Evolutionary conservation across 2,329 filamentous ascomycete species (phyloP).

Genomic region (Diaporthe ilicicola): DNA sequence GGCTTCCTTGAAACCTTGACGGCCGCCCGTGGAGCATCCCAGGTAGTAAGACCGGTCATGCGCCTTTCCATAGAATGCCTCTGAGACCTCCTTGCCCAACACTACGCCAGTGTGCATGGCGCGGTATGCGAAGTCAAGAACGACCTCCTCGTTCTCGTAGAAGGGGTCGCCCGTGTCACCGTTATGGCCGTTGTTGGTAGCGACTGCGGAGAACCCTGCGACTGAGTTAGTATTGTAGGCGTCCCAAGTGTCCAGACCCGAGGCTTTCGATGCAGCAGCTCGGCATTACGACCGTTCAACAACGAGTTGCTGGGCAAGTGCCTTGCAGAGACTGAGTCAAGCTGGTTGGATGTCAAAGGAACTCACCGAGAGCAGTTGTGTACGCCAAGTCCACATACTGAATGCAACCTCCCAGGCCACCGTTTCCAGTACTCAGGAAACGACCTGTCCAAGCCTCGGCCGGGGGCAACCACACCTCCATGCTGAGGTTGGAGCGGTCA

Average conservation of each 20-base stretch:
- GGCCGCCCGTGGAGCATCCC: conserved; percentile 66
- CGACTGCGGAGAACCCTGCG: conserved; percentile 52
- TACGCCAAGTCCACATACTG: conserved; percentile 55
- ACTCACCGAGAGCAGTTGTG: conserved; percentile 43
- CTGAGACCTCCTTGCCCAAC: conserved; percentile 55
- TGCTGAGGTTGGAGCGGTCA: conserved; percentile 51
- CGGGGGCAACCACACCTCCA: conserved; percentile 56
- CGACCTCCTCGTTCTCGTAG: conserved; percentile 46
- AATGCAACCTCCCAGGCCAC: conserved; percentile 56
- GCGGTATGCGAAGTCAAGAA: conserved; percentile 49
- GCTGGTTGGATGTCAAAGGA: not conserved
- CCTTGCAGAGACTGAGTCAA: not conserved
- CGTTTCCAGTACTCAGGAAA: conserved; percentile 58
- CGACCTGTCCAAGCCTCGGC: conserved; percentile 51
- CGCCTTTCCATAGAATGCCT: conserved; percentile 55
- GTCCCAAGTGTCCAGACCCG: not conserved
- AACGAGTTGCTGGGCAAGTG: not conserved
- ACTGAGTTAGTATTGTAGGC: not conserved
- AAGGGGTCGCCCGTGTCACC: conserved; percentile 46
- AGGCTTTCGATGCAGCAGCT: too few species aligned
- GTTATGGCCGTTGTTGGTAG: conserved; percentile 60
- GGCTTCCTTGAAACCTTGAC: conserved; percentile 63
- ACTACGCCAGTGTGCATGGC: conserved; percentile 58
- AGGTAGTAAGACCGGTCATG: conserved; percentile 60
- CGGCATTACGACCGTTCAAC: not conserved